phyloP scores from a whole-genome alignment of 352 stramenopile species.

The Phytophthora sojae region DNA sequence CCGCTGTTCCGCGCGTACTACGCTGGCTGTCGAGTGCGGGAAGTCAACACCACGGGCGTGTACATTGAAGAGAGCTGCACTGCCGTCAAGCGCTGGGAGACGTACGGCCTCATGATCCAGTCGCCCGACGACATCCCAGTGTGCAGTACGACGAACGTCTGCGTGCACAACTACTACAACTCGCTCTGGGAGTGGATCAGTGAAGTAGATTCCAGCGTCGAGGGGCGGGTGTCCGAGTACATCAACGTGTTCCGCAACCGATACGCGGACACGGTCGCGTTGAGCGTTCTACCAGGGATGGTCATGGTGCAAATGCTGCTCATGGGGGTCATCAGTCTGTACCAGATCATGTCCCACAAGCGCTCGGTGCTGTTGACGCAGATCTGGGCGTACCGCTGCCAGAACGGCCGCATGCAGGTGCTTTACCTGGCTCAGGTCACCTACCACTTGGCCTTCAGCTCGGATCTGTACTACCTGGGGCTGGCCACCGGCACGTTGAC shows the following conservation, averaged over 20 bases:
- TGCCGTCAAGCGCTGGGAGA: background rate
- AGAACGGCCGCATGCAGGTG: conserved; percentile 37
- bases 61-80: background rate
- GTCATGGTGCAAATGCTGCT: conserved; percentile 40
- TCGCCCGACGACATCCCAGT: background rate
- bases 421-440: conserved; percentile 34
- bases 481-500: conserved; percentile 37
- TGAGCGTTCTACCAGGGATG: conserved; percentile 34
- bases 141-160: background rate
- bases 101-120: background rate
- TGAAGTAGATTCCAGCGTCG: background rate
- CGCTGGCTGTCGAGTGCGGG: background rate
- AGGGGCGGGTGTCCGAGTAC: conserved; percentile 1
- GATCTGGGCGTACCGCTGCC: conserved; percentile 43
- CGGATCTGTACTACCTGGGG: conserved; percentile 34
- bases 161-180: conserved; percentile 1
- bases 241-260: conserved; percentile 8
- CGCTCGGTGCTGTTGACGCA: conserved; percentile 37
- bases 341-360: conserved; percentile 43
- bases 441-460: conserved; percentile 33
- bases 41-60: background rate
- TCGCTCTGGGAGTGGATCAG: conserved; percentile 18
- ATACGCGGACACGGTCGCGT: conserved; percentile 28
- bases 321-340: conserved; percentile 38
- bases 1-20: conserved; percentile 11